Conservation (phyloP, 306 rosid species). For the Quercus cerris region DNA sequence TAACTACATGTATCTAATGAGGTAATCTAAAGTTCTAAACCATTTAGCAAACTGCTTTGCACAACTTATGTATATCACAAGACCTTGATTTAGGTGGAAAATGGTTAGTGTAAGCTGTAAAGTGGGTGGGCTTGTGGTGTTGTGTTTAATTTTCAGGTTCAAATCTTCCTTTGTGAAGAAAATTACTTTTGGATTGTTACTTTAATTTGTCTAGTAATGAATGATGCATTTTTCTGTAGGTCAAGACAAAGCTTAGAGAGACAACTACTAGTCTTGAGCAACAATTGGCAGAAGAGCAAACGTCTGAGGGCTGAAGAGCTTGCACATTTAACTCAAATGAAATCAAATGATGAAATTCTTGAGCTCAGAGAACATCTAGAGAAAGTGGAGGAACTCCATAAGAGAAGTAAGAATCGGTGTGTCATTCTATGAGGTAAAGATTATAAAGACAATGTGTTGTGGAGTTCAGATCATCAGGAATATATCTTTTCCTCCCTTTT, state of each 20-base stretch:
- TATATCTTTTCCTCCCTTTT: neutral
- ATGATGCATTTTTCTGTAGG: slow-evolving; percentile 41
- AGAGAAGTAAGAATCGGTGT: slow-evolving; percentile 46
- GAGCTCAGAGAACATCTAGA: slow-evolving; percentile 58
- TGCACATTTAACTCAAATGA: slow-evolving; percentile 53
- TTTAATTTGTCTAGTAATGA: neutral
- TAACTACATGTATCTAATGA: no score
- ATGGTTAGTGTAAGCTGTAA: neutral
- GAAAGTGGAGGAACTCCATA: slow-evolving; percentile 69
- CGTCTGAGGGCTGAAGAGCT: slow-evolving; percentile 54
- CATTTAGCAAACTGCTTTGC: neutral
- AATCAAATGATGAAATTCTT: slow-evolving; percentile 63
- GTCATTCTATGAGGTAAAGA: slow-evolving; percentile 45
- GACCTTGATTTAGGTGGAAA: neutral
- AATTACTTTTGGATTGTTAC: neutral
- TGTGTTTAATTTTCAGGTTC: neutral
- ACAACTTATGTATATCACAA: neutral
- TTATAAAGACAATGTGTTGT: neutral
- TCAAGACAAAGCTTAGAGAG: slow-evolving; percentile 13
- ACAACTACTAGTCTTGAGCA: slow-evolving; percentile 64
- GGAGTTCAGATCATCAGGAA: no score
- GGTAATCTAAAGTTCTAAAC: no score
- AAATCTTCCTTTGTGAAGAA: neutral
- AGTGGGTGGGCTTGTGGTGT: no score
- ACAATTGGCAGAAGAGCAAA: slow-evolving; percentile 69